Percentiles rank a stretch among this genome's conserved stretches.
Evolutionary conservation across 495 filamentous ascomycete species (phyloP).

Genomic region (Gamarada debralockiae): DNA sequence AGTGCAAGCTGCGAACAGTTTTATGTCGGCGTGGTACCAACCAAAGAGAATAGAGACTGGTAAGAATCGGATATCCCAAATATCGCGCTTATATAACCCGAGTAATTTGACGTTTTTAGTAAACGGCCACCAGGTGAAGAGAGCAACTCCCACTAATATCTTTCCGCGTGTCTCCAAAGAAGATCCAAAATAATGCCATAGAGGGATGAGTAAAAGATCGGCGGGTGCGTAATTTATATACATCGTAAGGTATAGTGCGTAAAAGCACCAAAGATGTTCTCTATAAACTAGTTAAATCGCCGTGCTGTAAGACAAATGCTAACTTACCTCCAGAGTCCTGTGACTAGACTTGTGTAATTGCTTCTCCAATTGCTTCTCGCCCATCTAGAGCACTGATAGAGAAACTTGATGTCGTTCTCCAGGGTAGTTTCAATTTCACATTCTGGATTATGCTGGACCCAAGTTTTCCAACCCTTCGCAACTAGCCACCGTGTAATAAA

Average conservation of each 20-base stretch:
- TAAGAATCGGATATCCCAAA: constrained; percentile 50
- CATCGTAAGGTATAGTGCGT: constrained; percentile 55
- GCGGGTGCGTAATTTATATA: constrained; percentile 55
- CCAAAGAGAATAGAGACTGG: constrained; percentile 52
- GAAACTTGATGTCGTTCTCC: constrained; percentile 50
- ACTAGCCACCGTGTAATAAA: constrained; percentile 76
- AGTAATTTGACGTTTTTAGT: constrained; percentile 60
- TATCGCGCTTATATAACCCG: constrained; percentile 53
- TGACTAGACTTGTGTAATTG: constrained; percentile 52
- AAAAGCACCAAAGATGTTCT: constrained; percentile 56
- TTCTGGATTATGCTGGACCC: constrained; percentile 56
- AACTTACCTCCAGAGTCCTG: constrained; percentile 48
- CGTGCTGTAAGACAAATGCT: not conserved
- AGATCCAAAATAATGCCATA: constrained; percentile 17
- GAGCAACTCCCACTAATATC: not conserved
- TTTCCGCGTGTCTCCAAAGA: constrained; percentile 1
- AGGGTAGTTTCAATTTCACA: constrained; percentile 57
- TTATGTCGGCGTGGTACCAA: no score
- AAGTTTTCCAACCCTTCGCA: constrained; percentile 49
- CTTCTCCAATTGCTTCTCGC: constrained; percentile 63
- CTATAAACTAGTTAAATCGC: constrained; percentile 25
- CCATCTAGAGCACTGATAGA: constrained; percentile 59
- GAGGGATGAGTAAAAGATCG: constrained; percentile 43
- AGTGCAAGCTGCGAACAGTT: no score
- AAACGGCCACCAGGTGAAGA: constrained; percentile 2